phyloP scores from a whole-genome alignment of 495 filamentous ascomycete genomes.

The Hyphodiscus hymeniophilus region DNA sequence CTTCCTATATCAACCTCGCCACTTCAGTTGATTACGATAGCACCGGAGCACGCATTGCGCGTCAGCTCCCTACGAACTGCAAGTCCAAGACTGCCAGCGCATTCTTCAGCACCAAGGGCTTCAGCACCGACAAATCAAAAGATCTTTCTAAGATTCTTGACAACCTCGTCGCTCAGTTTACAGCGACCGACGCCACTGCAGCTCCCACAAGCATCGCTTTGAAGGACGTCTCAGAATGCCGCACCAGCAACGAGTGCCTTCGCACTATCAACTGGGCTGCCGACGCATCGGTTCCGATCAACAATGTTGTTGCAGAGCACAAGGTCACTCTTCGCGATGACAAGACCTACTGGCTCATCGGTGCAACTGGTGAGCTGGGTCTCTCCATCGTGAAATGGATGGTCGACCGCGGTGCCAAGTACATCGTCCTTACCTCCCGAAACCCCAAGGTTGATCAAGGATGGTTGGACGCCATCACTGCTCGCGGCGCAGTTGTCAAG shows the following conservation, averaged over 20 bases:
- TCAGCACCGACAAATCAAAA: neutral
- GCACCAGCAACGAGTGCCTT: neutral
- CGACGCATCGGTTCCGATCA: conserved; percentile 2
- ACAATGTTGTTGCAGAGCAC: conserved; percentile 1
- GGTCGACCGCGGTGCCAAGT: conserved; percentile 40
- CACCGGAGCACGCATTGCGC: neutral
- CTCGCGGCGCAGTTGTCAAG: conserved; percentile 20
- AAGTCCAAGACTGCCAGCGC: neutral
- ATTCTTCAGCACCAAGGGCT: neutral
- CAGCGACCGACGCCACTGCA: neutral
- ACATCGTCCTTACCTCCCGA: conserved; percentile 49
- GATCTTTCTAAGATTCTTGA: neutral
- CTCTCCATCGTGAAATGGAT: conserved; percentile 50
- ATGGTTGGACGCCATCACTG: conserved; percentile 36
- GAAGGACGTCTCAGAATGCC: neutral
- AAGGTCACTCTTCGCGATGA: conserved; percentile 23
- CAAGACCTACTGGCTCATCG: conserved; percentile 50
- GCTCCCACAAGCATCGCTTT: neutral
- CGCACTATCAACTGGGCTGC: conserved; percentile 4
- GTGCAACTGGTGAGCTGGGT: conserved; percentile 49
- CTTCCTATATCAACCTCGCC: neutral
- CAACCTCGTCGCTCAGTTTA: neutral
- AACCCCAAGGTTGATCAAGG: conserved; percentile 39
- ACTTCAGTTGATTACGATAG: neutral
- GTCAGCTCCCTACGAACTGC: neutral